Evolutionary conservation across 202 grass and related monocot species (phyloP).

Genomic region (Carex arenaria): DNA sequence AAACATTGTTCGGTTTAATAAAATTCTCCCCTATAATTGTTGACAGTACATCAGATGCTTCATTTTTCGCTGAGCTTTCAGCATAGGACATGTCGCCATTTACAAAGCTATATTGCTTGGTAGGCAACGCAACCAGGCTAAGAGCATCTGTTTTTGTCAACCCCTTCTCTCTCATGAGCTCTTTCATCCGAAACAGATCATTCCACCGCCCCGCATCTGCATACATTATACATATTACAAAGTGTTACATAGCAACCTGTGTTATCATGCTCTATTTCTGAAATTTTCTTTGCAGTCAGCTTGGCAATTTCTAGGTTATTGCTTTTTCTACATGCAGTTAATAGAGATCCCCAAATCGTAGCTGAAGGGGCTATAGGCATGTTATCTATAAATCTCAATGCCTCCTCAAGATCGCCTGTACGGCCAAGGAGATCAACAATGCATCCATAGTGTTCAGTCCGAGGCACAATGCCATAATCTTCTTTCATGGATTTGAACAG

Average conservation of each 20-base stretch:
- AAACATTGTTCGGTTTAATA: not conserved
- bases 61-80: slow-evolving; percentile 42
- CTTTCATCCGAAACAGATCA: slow-evolving; percentile 53
- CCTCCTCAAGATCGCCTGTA: slow-evolving; percentile 45
- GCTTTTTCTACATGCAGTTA: slow-evolving; percentile 73
- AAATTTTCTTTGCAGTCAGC: slow-evolving; percentile 67
- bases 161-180: slow-evolving; percentile 61
- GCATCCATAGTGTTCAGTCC: slow-evolving; percentile 83
- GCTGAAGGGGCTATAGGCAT: slow-evolving; percentile 64
- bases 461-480: slow-evolving; percentile 56
- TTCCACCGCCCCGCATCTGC: slow-evolving; percentile 60
- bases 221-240: slow-evolving; percentile 84
- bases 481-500: slow-evolving; percentile 72
- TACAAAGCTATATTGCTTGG: slow-evolving; percentile 48
- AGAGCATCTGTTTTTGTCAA: slow-evolving; percentile 40
- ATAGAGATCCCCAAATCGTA: slow-evolving; percentile 75
- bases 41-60: slow-evolving; percentile 53
- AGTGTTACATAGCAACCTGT: slow-evolving; percentile 82
- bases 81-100: slow-evolving; percentile 54
- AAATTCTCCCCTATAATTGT: slow-evolving; percentile 47
- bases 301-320: slow-evolving; percentile 80
- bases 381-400: slow-evolving; percentile 59
- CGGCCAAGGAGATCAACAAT: slow-evolving; percentile 82
- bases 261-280: slow-evolving; percentile 69
- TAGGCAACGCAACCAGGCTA: slow-evolving; percentile 57